Percentiles rank a stretch among this genome's conserved stretches.
These are phyloP conservation scores for Venturia pyrina DNA, from an alignment of 2,329 filamentous ascomycete genomes.

Conservation along the genomic window DNA sequence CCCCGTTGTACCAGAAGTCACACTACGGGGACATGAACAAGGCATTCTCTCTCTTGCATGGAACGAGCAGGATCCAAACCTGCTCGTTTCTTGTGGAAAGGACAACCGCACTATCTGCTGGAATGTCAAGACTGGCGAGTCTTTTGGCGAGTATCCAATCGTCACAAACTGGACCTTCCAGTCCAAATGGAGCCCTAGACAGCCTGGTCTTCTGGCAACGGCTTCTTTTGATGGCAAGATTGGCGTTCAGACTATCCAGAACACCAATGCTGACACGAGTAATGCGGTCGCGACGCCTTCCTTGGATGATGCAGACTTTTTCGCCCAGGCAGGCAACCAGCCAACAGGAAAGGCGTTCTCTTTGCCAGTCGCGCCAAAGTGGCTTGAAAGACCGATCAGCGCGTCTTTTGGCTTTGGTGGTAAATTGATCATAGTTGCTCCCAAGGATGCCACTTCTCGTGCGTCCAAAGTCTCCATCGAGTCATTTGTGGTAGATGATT, in stretches of 20 bases:
- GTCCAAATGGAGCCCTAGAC: conserved; percentile 86
- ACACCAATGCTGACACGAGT: conserved; percentile 70
- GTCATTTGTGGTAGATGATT: conserved; percentile 79
- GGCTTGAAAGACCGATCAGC: conserved; percentile 76
- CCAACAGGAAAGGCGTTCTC: conserved; percentile 87
- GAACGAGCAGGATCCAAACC: conserved; percentile 82
- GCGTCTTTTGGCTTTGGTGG: conserved; percentile 94
- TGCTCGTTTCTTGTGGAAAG: conserved; percentile 88
- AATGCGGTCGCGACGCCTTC: conserved; percentile 53
- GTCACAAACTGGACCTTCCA: conserved; percentile 99
- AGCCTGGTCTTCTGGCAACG: conserved; percentile 85
- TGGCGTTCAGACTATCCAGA: conserved; percentile 84
- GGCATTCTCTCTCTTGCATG: conserved; percentile 90
- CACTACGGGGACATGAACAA: conserved; percentile 83
- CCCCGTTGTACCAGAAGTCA: conserved; percentile 85
- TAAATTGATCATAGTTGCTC: conserved; percentile 69
- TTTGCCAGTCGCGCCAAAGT: conserved; percentile 74
- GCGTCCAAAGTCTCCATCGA: conserved; percentile 74
- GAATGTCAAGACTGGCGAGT: conserved; percentile 87
- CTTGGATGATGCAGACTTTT: conserved; percentile 90
- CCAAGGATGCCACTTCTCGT: conserved; percentile 51
- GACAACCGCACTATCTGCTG: conserved; percentile 92
- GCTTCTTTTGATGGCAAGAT: conserved; percentile 98
- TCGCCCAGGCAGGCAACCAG: conserved; percentile 83
- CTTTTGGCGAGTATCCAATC: conserved; percentile 86